Evolutionary conservation across 108 stramenopile genomes (phyloP), one percentile per base, ranked within the genome.

Genomic region (Cylindrotheca closterium): DNA sequence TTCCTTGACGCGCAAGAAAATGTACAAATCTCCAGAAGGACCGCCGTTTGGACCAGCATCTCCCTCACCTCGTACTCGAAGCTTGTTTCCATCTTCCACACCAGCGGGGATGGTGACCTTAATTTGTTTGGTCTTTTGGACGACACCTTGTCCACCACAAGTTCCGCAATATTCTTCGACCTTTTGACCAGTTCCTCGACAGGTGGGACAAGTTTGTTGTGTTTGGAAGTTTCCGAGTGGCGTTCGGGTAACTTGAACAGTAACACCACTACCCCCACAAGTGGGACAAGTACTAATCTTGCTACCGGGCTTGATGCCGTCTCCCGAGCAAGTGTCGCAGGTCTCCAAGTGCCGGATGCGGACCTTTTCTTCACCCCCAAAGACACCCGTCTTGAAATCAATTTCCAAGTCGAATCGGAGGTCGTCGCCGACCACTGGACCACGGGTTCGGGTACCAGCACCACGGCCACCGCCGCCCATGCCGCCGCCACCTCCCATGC

Each of bases 141-240:
- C 73, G 47, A 92, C 78, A n/a, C 96, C 96, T 68, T 96, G 85
- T 27, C 98, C 96, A 37, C 82, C 79, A 65, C 97, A 98, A 28
- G 94, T 82, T 10, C 91, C 89, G 71, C 97, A 98, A 67, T 95
- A 95, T 70, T 96, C 96, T 47, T 96, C 96, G 49, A 97, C 70
- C 62, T 78, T 79, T 81, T 96, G 81, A 32, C 97, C 97, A 5
- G 91, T 83, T 42, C 97, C 97, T 37, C 95, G 88, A 70, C 97
- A 98, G 19, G 79, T 70, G n/a, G 96, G 71, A 77, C 97, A 98
- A 12, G 92, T 87, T 68, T 94, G 91, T 73, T 96, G 96, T 37
- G 95, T 96, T 75, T 96, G 95, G 82, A 98, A 96, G 63, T 92
- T 90, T 15, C 97, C 97, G 29, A 98, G 76, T 7, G 97, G 97